Conservation (phyloP, 768 basidiomycete species). For the Amanita molliuscula region DNA sequence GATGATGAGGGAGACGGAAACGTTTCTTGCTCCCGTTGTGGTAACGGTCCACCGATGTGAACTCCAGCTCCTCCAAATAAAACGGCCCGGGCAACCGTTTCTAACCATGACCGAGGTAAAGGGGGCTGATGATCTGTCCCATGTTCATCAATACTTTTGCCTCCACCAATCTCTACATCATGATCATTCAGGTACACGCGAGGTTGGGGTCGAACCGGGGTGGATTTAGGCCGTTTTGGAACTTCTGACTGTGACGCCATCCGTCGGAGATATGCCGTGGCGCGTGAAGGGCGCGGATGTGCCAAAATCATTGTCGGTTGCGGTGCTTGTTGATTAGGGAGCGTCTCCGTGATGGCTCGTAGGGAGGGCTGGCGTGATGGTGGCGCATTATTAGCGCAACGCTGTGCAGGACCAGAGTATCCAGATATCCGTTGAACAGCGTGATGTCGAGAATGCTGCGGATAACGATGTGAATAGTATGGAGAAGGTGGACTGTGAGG, state of each 20-base stretch:
- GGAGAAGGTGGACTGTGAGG: constrained; percentile 1
- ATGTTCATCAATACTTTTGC: constrained; percentile 19
- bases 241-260: constrained; percentile 51
- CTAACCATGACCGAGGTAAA: constrained; percentile 60
- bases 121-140: constrained; percentile 32
- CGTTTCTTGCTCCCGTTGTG: constrained; percentile 1
- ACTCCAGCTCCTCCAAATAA: constrained; percentile 40
- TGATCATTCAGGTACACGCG: constrained; percentile 19
- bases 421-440: neutral
- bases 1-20: constrained; percentile 3
- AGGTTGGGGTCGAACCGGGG: constrained; percentile 14
- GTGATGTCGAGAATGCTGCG: neutral
- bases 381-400: neutral
- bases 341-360: neutral
- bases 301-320: constrained; percentile 11
- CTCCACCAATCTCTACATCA: constrained; percentile 11
- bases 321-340: neutral
- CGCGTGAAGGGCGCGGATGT: constrained; percentile 38
- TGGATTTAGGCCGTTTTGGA: constrained; percentile 25
- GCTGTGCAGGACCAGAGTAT: neutral
- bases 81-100: constrained; percentile 57
- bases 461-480: neutral
- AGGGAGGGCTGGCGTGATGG: constrained; percentile 3
- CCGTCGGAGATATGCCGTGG: constrained; percentile 62
- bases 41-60: constrained; percentile 32